Evolutionary conservation across 1,139 yeast genomes (phyloP).

Genomic region (Yamadazyma mexicana): DNA sequence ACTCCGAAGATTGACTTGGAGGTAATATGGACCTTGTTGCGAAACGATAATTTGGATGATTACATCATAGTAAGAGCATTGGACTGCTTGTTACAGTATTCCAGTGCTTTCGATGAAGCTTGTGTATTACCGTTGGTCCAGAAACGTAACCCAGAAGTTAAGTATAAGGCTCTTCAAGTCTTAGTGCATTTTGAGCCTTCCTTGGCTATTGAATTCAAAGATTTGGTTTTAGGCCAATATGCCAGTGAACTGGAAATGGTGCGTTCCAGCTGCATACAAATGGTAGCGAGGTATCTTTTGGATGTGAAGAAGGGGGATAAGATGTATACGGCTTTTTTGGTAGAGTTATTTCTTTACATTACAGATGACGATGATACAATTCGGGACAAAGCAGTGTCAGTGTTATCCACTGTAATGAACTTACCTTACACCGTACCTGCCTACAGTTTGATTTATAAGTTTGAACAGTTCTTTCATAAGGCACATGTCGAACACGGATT

Average conservation of each 20-base stretch:
- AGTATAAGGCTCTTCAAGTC: background rate
- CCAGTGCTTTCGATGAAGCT: background rate
- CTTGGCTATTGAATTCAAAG: no score
- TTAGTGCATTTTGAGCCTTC: background rate
- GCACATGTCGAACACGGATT: background rate
- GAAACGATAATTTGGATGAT: background rate
- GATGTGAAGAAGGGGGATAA: background rate
- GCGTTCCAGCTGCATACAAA: background rate
- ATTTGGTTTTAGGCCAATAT: no score
- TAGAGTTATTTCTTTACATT: slow-evolving; percentile 9
- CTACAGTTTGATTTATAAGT: background rate
- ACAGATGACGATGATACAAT: slow-evolving; percentile 63
- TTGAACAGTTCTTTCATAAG: background rate
- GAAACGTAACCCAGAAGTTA: no score
- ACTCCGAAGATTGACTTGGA: background rate
- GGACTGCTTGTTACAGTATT: background rate
- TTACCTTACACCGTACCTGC: background rate
- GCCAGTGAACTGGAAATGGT: background rate
- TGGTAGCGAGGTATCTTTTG: background rate
- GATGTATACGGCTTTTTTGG: slow-evolving; percentile 1
- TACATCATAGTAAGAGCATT: background rate
- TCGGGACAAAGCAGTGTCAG: slow-evolving; percentile 34
- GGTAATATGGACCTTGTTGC: background rate
- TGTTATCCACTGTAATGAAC: background rate
- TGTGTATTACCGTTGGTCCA: no score